These are phyloP conservation scores for Leptodontidium sp. DNA, from an alignment of 2,329 filamentous ascomycete genomes.

Conservation along the genomic window DNA sequence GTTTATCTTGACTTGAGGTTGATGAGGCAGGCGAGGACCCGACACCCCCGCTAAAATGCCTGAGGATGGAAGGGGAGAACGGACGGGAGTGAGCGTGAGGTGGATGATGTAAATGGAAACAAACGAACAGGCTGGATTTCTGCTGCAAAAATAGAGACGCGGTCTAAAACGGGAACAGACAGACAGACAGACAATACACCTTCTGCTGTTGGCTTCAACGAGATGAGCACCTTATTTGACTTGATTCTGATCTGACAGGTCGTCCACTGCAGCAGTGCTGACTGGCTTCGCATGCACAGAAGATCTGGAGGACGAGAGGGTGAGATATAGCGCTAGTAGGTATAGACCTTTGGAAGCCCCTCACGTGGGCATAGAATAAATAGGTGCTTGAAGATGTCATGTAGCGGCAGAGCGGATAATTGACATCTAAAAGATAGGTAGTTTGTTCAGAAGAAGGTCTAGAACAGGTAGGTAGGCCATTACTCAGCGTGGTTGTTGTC, in stretches of 20 bases:
- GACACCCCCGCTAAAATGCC: conserved; percentile 34
- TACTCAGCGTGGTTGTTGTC: background rate
- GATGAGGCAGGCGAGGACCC: conserved; percentile 31
- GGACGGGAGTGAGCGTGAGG: background rate
- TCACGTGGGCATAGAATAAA: background rate
- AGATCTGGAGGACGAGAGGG: conserved; percentile 5
- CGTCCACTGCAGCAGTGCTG: background rate
- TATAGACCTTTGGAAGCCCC: conserved; percentile 1
- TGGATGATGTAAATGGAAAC: conserved; percentile 5
- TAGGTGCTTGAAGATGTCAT: conserved; percentile 12
- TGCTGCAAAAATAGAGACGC: conserved; percentile 32
- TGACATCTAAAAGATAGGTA: background rate
- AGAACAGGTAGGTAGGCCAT: background rate
- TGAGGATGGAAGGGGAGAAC: background rate
- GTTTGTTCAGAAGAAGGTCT: background rate
- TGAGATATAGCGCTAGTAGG: background rate
- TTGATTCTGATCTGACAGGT: conserved; percentile 1
- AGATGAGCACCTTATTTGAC: conserved; percentile 8
- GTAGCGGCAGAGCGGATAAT: background rate
- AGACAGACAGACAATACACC: background rate
- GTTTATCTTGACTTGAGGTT: conserved; percentile 24
- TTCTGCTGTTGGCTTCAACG: background rate
- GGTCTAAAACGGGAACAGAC: conserved; percentile 3
- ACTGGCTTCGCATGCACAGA: background rate
- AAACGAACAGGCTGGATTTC: conserved; percentile 5